Percentiles rank a stretch among this genome's conserved stretches.
Conservation (phyloP, 495 filamentous ascomycete species). For the Aspergillus taichungensis region DNA sequence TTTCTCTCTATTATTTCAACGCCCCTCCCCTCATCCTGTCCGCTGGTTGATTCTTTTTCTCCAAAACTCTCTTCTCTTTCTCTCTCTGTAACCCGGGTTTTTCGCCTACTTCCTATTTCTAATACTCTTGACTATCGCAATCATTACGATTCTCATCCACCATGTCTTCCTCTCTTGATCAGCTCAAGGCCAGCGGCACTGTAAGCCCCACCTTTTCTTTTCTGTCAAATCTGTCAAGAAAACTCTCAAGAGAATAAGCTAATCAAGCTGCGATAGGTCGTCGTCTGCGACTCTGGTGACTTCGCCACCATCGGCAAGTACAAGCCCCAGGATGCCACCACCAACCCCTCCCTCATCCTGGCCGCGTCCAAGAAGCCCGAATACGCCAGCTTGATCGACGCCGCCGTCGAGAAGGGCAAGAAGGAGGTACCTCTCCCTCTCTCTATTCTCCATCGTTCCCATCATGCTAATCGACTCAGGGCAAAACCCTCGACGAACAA, state of each 20-base stretch:
- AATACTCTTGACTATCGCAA: not conserved
- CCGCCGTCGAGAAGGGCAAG: constrained; percentile 81
- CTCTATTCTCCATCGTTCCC: not conserved
- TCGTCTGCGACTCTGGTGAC: constrained; percentile 23
- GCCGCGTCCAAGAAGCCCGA: constrained; percentile 96
- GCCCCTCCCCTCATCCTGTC: constrained; percentile 3
- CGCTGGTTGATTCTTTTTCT: constrained; percentile 12
- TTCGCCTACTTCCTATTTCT: constrained; percentile 5
- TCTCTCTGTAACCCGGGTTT: constrained; percentile 13
- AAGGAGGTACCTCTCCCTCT: constrained; percentile 40
- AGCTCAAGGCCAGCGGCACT: constrained; percentile 93
- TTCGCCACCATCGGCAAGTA: constrained; percentile 91
- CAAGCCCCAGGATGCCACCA: constrained; percentile 99
- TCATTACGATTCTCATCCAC: constrained; percentile 17
- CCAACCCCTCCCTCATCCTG: constrained; percentile 97
- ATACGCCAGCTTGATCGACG: constrained; percentile 87
- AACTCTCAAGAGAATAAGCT: constrained; percentile 2
- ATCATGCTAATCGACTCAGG: constrained; percentile 17
- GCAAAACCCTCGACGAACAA: constrained; percentile 58
- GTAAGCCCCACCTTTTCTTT: constrained; percentile 56
- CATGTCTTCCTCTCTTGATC: constrained; percentile 85
- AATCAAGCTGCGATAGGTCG: constrained; percentile 14
- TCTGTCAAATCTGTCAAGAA: constrained; percentile 92
- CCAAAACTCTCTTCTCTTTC: constrained; percentile 5
- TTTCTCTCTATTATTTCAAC: constrained; percentile 18